A percentile compares a stretch with the other conserved stretches of the same genome.
These are phyloP conservation scores for Triticum urartu DNA, from an alignment of 176 grass and related monocot species.

Conservation along the genomic window DNA sequence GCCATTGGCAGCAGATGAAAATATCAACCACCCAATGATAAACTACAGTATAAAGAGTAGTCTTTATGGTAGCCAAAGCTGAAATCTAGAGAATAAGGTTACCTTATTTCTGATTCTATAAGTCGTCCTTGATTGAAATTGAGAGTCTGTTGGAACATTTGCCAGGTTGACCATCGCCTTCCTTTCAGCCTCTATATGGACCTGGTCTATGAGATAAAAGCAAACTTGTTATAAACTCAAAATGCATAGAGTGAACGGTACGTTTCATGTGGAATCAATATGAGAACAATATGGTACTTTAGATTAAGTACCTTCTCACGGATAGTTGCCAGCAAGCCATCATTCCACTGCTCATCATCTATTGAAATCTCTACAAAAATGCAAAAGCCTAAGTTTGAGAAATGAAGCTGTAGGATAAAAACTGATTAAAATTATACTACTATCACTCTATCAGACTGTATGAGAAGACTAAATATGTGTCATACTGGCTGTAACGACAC, in stretches of 20 bases:
- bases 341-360: slow-evolving; percentile 88
- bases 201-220: slow-evolving; percentile 60
- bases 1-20: background rate
- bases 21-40: background rate
- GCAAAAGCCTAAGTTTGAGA: slow-evolving; percentile 1
- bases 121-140: slow-evolving; percentile 60
- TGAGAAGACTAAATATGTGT: slow-evolving; percentile 19
- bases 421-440: slow-evolving; percentile 24
- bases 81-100: background rate
- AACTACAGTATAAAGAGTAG: background rate
- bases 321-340: slow-evolving; percentile 91
- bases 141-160: slow-evolving; percentile 54
- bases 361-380: slow-evolving; percentile 67
- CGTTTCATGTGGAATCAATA: background rate
- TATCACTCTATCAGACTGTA: background rate
- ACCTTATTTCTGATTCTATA: slow-evolving; percentile 93
- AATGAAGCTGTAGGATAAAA: background rate
- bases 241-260: slow-evolving; percentile 5
- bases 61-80: background rate
- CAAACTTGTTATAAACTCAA: slow-evolving; percentile 22
- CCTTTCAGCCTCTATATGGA: slow-evolving; percentile 96
- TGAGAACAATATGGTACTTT: background rate
- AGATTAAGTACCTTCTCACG: slow-evolving; percentile 75
- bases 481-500: slow-evolving; percentile 12
- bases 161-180: slow-evolving; percentile 60